Base-by-base conservation (phyloP, 352 stramenopile species). In the Phytopythium oedochilum region DNA sequence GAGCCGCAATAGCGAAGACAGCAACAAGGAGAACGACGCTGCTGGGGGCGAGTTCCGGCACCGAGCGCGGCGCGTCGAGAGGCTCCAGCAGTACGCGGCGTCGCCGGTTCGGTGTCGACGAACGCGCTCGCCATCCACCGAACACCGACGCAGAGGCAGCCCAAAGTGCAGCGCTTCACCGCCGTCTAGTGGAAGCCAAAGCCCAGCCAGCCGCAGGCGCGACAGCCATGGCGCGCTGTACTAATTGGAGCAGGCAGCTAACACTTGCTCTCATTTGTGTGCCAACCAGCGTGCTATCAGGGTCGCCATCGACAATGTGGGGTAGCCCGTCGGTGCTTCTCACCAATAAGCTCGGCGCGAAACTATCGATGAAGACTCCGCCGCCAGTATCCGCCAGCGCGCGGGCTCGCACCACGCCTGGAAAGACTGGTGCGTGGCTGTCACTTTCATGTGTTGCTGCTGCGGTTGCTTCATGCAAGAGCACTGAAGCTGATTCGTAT, bases 291-390 rank as follows among this genome's bases (percentile, higher is more conserved):
- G 20, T 28, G n/a, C 20, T 3, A 20, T 10, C 39, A 51, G 36
- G 61, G 45, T 69, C 64, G 9, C 40, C 55, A 26, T 66, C 61
- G 9, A 63, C 69, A 3, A 68, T 67, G 17, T 71, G 73, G 63
- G 53, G 60, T 23, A 83, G 70, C 59, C 73, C 73, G 23, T 71
- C 68, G 10, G 74, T 69, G 25, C 44, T 66, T 32, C 52, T 83
- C 36, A 74, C 70, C 17, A 59, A 54, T 15, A 66, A 66, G 48
- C 70, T 83, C 55, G 64, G 63, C 29, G 28, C 59, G 32, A 77
- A 57, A 18, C 46, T 83, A 55, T 73, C 68, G 17, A 73, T 83
- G 58, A 60, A 55, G 48, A 81, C 65, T 48, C 73, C 73, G 8
- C 22, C 48, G 25, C 11, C 56, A 60, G 28, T 20, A 23, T 10